A percentile compares a stretch with the other conserved stretches of the same genome.
These are phyloP conservation scores for Fusarium chlamydosporum DNA, from an alignment of 2,329 filamentous ascomycete genomes.

Conservation along the genomic window DNA sequence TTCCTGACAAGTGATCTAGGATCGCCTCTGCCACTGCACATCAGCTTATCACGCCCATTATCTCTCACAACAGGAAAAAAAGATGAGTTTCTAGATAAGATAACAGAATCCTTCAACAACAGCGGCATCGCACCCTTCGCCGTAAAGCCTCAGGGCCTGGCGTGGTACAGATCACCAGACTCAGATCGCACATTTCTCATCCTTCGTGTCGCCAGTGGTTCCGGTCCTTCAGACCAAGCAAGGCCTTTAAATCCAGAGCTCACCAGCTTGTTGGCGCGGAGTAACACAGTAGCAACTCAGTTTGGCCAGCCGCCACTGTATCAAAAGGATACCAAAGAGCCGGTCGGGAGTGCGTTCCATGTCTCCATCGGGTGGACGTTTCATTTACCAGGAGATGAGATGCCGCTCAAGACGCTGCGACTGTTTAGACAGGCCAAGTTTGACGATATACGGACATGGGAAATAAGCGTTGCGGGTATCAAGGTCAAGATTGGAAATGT, in stretches of 20 bases:
- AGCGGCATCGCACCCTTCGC: conserved; percentile 54
- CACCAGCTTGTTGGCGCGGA: conserved; percentile 72
- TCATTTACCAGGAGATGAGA: conserved; percentile 62
- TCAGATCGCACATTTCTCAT: conserved; percentile 88
- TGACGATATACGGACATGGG: conserved; percentile 57
- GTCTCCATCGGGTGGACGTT: conserved; percentile 91
- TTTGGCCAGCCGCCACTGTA: conserved; percentile 83
- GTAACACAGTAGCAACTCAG: conserved; percentile 79
- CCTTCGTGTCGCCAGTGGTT: conserved; percentile 67
- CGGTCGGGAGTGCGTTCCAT: conserved; percentile 74
- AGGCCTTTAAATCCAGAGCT: conserved; percentile 67
- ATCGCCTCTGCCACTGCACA: conserved; percentile 84
- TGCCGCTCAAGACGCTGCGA: conserved; percentile 48
- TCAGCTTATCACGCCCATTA: conserved; percentile 89
- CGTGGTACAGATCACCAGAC: conserved; percentile 67
- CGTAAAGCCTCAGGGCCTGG: conserved; percentile 58
- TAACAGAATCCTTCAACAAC: conserved; percentile 61
- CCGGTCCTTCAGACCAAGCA: conserved; percentile 3
- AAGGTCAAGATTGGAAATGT: conserved; percentile 83
- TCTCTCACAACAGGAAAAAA: conserved; percentile 80
- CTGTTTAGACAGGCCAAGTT: conserved; percentile 48
- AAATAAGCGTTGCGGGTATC: conserved; percentile 70
- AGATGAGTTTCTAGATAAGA: conserved; percentile 72
- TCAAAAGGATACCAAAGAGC: conserved; percentile 50
- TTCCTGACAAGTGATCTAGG: conserved; percentile 84